phyloP scores from a whole-genome alignment of 2,329 filamentous ascomycete genomes.

The Teratosphaeriaceae sp. region DNA sequence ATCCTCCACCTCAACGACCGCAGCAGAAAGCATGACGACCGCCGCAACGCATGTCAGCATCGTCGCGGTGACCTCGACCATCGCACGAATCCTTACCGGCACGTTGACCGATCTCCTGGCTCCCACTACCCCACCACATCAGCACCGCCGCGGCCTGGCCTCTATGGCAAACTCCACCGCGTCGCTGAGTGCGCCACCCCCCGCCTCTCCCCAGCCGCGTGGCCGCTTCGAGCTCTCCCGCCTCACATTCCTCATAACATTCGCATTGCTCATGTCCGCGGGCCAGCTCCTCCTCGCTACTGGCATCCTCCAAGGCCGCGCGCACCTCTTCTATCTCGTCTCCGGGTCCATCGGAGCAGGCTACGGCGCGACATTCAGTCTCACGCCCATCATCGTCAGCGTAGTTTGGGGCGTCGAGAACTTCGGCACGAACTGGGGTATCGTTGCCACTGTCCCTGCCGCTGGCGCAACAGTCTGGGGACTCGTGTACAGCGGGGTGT shows the following conservation, averaged over 20 bases:
- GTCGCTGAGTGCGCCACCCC: constrained; percentile 23
- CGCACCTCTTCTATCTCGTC: constrained; percentile 76
- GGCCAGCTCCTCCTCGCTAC: constrained; percentile 74
- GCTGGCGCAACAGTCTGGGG: constrained; percentile 86
- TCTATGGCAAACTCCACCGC: constrained; percentile 36
- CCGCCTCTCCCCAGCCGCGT: constrained; percentile 12
- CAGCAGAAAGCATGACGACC: constrained; percentile 52
- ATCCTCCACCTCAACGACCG: constrained; percentile 44
- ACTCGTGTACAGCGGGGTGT: constrained; percentile 75
- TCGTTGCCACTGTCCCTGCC: constrained; percentile 87
- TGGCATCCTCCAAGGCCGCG: constrained; percentile 65
- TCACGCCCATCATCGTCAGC: constrained; percentile 88
- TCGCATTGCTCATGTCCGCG: constrained; percentile 62
- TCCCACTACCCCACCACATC: constrained; percentile 42
- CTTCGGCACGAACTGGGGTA: constrained; percentile 96
- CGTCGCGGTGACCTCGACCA: constrained; percentile 80
- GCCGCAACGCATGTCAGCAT: constrained; percentile 88
- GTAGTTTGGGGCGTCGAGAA: constrained; percentile 99
- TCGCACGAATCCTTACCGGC: constrained; percentile 84
- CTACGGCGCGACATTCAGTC: constrained; percentile 84
- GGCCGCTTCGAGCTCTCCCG: constrained; percentile 58
- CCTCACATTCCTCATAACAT: constrained; percentile 69
- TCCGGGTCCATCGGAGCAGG: constrained; percentile 80
- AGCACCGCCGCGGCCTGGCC: constrained; percentile 47
- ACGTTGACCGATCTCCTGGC: constrained; percentile 84